A percentile compares a stretch with the other conserved stretches of the same genome.
Conservation (phyloP, 2,329 filamentous ascomycete genomes). For the Emmonsiellopsis sp. region DNA sequence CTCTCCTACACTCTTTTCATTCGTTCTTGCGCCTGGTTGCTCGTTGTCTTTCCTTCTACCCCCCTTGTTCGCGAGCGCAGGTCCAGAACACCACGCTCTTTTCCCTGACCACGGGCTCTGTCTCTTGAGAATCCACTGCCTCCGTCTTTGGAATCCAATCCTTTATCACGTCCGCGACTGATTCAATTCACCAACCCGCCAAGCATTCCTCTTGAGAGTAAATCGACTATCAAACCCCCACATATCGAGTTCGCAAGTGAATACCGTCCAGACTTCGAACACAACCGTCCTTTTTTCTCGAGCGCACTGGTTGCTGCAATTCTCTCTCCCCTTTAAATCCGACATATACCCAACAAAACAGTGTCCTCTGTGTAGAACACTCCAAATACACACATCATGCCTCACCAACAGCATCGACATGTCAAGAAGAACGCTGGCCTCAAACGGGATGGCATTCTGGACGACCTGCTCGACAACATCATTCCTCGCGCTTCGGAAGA, state of each 20-base stretch:
- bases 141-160: neutral
- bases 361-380: neutral
- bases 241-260: neutral
- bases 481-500: neutral
- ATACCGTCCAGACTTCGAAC: neutral
- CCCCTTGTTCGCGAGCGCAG: neutral
- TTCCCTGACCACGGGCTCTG: neutral
- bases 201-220: neutral
- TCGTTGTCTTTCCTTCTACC: conserved; percentile 7
- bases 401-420: conserved; percentile 8
- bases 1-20: neutral
- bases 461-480: conserved; percentile 3
- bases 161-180: conserved; percentile 1
- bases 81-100: neutral
- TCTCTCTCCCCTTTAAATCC: neutral
- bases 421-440: conserved; percentile 2
- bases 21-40: conserved; percentile 7
- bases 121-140: neutral
- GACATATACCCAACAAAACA: neutral
- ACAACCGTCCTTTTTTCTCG: neutral
- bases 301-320: conserved; percentile 10
- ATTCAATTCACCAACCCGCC: neutral
- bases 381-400: conserved; percentile 2
- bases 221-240: neutral
- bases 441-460: conserved; percentile 1